Evolutionary conservation across 75 land plant genomes (phyloP).

Genomic region (Pinus taeda): DNA sequence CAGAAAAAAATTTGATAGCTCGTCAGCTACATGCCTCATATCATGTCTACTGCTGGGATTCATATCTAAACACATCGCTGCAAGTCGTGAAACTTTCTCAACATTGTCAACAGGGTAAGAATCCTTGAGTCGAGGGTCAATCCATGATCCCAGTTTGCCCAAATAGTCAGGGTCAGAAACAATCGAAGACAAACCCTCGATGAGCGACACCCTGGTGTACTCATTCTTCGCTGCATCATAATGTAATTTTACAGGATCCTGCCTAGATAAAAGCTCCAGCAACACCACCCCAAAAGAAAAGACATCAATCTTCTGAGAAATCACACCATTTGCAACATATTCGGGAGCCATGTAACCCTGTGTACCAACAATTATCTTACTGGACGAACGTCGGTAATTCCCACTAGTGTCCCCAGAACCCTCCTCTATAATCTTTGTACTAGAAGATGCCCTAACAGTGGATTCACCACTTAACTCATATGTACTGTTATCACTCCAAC

Average conservation of each 20-base stretch:
- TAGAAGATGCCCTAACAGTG: background rate
- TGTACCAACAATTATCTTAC: constrained; percentile 43
- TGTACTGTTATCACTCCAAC: too few relatives aligned
- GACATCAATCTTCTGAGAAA: constrained; percentile 33
- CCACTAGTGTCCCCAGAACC: constrained; percentile 23
- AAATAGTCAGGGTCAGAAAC: background rate
- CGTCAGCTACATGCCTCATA: constrained; percentile 3
- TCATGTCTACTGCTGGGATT: constrained; percentile 7
- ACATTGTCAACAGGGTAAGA: constrained; percentile 16
- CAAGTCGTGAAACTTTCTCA: constrained; percentile 9
- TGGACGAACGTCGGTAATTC: constrained; percentile 10
- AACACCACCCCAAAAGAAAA: constrained; percentile 39
- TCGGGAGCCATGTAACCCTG: constrained; percentile 55
- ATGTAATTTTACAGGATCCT: constrained; percentile 20
- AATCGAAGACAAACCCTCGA: background rate
- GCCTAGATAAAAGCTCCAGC: constrained; percentile 34
- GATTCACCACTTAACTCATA: constrained; percentile 17
- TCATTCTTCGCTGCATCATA: background rate
- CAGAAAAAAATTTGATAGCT: background rate
- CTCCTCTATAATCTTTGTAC: constrained; percentile 15
- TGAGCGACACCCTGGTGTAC: background rate
- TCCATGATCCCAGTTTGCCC: constrained; percentile 1
- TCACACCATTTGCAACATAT: constrained; percentile 13
- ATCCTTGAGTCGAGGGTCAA: constrained; percentile 13
- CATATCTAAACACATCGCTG: constrained; percentile 1